Conservation (phyloP, 2,329 filamentous ascomycete species). For the Pseudogymnoascus sp. region DNA sequence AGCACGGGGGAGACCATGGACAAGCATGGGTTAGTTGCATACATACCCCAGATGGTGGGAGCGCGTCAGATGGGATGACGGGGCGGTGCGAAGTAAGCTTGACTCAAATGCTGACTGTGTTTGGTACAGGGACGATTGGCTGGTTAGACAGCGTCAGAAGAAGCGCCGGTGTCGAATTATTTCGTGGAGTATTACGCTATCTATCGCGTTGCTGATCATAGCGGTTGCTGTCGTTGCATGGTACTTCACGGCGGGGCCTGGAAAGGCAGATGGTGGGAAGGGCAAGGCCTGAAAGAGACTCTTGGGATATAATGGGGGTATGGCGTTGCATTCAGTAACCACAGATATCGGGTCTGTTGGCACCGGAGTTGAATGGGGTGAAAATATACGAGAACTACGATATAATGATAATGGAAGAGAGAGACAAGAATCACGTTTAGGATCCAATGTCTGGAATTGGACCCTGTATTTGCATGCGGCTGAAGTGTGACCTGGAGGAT, state of each 20-base stretch:
- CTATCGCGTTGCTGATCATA: conserved; percentile 22
- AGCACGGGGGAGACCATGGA: conserved; percentile 20
- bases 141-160: conserved; percentile 28
- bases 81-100: not conserved
- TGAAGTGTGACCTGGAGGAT: conserved; percentile 1
- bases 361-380: not conserved
- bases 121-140: conserved; percentile 27
- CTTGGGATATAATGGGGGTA: not conserved
- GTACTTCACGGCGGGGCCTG: conserved; percentile 22
- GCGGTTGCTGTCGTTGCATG: conserved; percentile 25
- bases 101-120: conserved; percentile 11
- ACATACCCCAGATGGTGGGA: not conserved
- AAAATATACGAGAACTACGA: not conserved
- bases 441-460: not conserved
- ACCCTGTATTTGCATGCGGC: not conserved
- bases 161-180: conserved; percentile 26
- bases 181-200: conserved; percentile 22
- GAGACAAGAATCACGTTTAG: not conserved
- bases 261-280: not conserved
- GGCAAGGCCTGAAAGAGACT: not conserved
- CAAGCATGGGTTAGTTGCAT: conserved; percentile 11
- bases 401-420: not conserved
- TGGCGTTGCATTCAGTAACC: not conserved
- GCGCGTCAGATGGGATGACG: not conserved
- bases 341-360: not conserved